Base-by-base conservation (phyloP, 106 monocot species). In the Triglochin maritima region DNA sequence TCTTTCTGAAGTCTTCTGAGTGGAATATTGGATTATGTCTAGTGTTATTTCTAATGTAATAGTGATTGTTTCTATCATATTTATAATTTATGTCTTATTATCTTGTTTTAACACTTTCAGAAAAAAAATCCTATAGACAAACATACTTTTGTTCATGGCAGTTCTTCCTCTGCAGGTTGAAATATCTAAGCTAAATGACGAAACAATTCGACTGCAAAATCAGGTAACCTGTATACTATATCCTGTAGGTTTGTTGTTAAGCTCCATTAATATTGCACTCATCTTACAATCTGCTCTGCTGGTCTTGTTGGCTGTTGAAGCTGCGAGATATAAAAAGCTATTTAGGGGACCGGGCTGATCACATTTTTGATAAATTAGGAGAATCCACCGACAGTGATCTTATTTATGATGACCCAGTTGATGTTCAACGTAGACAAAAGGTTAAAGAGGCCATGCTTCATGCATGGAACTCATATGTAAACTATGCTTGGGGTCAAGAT, bases 381-480 rank as follows among this genome's bases (percentile, higher is more conserved):
- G 69, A 69, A 46, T 16, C 74, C 15, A 54, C 44, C 6, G 66
- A 47, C 11, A 69, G 65, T 41, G 50, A 73, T 72, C 12, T 3
- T 65, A 63, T 71, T 50, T 71, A 81, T 44, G 79, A 81, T 29
- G 87, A 90, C 78, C 81, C 85, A 59, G 51, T 85, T 56, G 79
- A 78, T 61, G 71, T 81, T 64, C 63, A 87, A 68, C 82, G 94
- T 29, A 81, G 94, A 73, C 87, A 83, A 75, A 95, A 87, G 66
- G 87, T 95, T 43, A 95, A 90, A 65, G 87, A 95, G 60, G 94
- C 94, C 11, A 95, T 95, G 94, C 84, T 80, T 76, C 94, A 95
- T 80, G 94, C 94, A 42, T 95, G 94, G 94, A 89, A 81, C 68
- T 95, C 94, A 9, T 95, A 95, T 71, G 87, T 63, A 62, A 87